Base-by-base conservation (phyloP, 352 stramenopile genomes). In the Aphanomyces astaci region DNA sequence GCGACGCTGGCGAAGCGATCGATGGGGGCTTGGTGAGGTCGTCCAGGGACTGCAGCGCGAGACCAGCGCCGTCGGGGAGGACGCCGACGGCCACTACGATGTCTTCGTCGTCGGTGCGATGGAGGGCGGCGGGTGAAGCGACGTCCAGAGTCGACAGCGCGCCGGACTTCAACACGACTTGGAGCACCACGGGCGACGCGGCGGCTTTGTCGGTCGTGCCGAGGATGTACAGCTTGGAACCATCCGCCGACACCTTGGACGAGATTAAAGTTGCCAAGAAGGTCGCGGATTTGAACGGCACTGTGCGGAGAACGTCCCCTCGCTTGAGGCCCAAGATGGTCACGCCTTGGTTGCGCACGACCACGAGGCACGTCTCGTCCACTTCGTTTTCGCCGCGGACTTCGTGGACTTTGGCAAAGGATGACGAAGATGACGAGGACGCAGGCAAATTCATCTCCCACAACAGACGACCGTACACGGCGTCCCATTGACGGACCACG, bases 401-500 rank as follows among this genome's bases (percentile, higher is more conserved):
- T 45, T 64, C 55, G 36, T 49, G 33, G 15, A 36, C 55, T 46
- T 31, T 22, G 32, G 55, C 25, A 49, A 64, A 64, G 25, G 55
- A 27, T n/a, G 31, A 30, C 25, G 25, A 22, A 2, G 31, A 22
- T 5, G 55, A 36, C 5, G 55, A 22, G 4, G 32, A 31, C 13
- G 39, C 55, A 10, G 55, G 55, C 32, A 64, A 43, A 22, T 64
- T 45, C n/a, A 32, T 32, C 22, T 94, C 81, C 85, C 85, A 94
- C 11, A 89, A 62, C 48, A 94, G 55, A n/a, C 76, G 72, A 13
- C 85, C 85, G 24, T 86, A 71, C 1, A 76, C 75, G 0, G 74
- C 48, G 53, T 94, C 83, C 85, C 85, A 94, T 62, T 92, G 71
- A 2, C 83, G 75, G 52, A 92, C 64, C 64, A 86, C 81, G 64